Base-by-base conservation (phyloP, 225 moss, liverwort and hornwort genomes). In the Thuidium tamariscinum region DNA sequence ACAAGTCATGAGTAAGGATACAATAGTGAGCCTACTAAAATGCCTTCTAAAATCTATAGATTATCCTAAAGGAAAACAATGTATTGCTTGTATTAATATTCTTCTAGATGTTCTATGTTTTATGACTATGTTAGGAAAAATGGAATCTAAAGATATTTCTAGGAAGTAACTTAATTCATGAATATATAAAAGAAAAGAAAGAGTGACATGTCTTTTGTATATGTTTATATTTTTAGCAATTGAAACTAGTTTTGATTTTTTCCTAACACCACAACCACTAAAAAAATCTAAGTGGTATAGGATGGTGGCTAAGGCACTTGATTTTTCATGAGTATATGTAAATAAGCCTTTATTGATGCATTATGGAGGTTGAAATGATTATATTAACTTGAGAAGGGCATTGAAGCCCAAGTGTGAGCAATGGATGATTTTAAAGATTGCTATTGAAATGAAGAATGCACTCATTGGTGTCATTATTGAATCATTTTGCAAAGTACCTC, bases 31-130 rank as follows among this genome's bases (percentile, higher is more conserved):
- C 0, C 21, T 37, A 37, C 1, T 12, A 22, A 4, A 66, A 37
- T 37, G 3, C 3, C 22, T 37, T 36, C 1, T 67, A 11, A 21
- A 3, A 2, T 11, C 11, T 36, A 11, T 11, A 36, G 20, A 66
- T 18, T n/a, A 19, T n/a, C 6, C 34, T 9, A 34, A 32, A n/a
- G n/a, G 4, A 63, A 64, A 67, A 37, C 22, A 7, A 11, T 37
- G 21, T 21, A 37, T 37, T 37, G 22, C 7, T 36, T 67, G 12
- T 3, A 36, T 20, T 36, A 11, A 11, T 67, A 67, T 37, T 22
- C 2, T 1, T 0, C 1, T 1, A 37, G 11, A 37, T 37, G 7
- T 11, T 0, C 0, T 0, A n/a, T 21, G 2, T 12, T 5, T 5
- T 3, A 11, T 11, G 11, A 65, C 19, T n/a, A 10, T 65, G 5